Base-by-base conservation (phyloP, 2,329 filamentous ascomycete genomes). In the Zopfia rhizophila region DNA sequence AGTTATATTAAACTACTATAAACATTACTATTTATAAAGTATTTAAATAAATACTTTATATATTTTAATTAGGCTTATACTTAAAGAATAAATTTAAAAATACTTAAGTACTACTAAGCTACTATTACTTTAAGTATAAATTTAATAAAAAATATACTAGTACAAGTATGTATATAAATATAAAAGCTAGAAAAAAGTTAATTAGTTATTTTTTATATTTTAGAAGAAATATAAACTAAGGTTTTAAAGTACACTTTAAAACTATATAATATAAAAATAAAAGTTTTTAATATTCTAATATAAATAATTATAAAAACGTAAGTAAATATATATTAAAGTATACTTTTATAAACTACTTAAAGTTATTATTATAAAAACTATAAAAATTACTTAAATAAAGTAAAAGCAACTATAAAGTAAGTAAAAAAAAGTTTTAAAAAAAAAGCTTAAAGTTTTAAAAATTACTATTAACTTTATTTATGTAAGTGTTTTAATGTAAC, bases 51-150 rank as follows among this genome's bases (percentile, higher is more conserved):
- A 0, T 91, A 87, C 42, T 63, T 89, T 0, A 75, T 91, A 0
- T 91, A 85, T 41, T 73, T 92, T 0, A 88, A 91, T 37, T 83
- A 91, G 45, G 79, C 81, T 0, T 87, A 91, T 50, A 89, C 87
- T 0, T 69, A 88, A 48, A 88, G 89, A 0, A 90, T 81, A 0
- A 87, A 92, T 51, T 60, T 91, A 0, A 81, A 79, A 23, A 66
- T 90, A 0, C 88, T 86, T 0, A 44, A 45, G 0, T 4, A 78
- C 10, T 86, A 85, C 53, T 74, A 82, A 0, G 89, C 87, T 0
- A 83, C 83, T 0, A 83, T 91, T 0, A 91, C 87, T 0, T 63
- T 93, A 0, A 87, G 88, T 0, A 76, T 84, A 0, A 73, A 75
- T 3, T 54, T 90, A 1, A 87, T 83, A 0, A 92, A 91, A 50